Evolutionary conservation across 371 early-diverging fungal genomes (phyloP).

Genomic region (Mucor saturninus): DNA sequence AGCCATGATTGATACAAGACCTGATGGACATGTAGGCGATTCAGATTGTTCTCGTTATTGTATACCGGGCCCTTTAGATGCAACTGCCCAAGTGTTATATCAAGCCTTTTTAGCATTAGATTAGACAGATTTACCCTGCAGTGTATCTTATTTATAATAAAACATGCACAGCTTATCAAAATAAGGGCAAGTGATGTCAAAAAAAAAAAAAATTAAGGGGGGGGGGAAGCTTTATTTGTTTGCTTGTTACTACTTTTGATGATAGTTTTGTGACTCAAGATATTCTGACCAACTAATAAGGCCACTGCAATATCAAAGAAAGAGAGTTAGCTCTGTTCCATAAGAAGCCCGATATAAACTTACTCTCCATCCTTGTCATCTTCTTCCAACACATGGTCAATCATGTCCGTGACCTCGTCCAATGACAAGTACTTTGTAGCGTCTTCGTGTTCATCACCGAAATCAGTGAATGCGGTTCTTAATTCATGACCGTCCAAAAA

Average conservation of each 20-base stretch:
- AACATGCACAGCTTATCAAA: background rate
- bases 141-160: no score
- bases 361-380: slow-evolving; percentile 68
- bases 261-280: slow-evolving; percentile 68
- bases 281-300: slow-evolving; percentile 78
- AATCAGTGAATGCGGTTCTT: slow-evolving; percentile 56
- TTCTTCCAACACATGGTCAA: slow-evolving; percentile 68
- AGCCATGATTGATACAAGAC: slow-evolving; percentile 52
- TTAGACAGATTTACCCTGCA: slow-evolving; percentile 51
- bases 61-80: slow-evolving; percentile 68
- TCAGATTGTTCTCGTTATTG: slow-evolving; percentile 68
- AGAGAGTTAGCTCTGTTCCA: background rate
- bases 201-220: no score
- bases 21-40: slow-evolving; percentile 68
- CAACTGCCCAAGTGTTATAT: slow-evolving; percentile 56
- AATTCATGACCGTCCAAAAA: slow-evolving; percentile 76
- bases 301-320: slow-evolving; percentile 49
- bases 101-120: slow-evolving; percentile 42
- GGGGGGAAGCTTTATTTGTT: slow-evolving; percentile 5
- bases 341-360: slow-evolving; percentile 4
- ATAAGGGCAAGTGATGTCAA: no score
- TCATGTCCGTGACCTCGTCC: slow-evolving; percentile 52
- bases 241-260: slow-evolving; percentile 25
- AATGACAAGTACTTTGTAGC: slow-evolving; percentile 27
- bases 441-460: slow-evolving; percentile 40